Evolutionary conservation across 495 filamentous ascomycete genomes (phyloP).

Genomic region (Amniculicola lignicola): DNA sequence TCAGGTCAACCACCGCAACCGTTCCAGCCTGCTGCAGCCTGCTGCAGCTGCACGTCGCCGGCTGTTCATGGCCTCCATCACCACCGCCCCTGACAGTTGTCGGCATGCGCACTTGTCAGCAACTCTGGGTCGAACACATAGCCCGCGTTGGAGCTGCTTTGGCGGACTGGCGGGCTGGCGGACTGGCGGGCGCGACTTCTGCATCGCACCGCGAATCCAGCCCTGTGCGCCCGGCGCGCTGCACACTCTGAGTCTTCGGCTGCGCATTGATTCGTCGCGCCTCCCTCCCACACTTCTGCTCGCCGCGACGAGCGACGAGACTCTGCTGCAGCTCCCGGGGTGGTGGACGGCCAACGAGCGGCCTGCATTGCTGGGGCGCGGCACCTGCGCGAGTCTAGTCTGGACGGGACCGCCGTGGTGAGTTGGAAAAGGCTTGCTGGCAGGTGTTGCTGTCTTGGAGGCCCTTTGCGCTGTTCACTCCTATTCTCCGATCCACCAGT

Average conservation of each 20-base stretch:
- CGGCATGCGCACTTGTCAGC: constrained; percentile 6
- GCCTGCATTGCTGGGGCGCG: constrained; percentile 9
- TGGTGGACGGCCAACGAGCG: constrained; percentile 13
- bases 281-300: background rate
- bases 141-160: background rate
- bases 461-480: constrained; percentile 4
- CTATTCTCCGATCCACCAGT: constrained; percentile 5
- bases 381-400: constrained; percentile 19
- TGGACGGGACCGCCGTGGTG: background rate
- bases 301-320: background rate
- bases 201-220: background rate
- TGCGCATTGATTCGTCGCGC: constrained; percentile 13
- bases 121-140: constrained; percentile 3
- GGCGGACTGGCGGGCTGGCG: background rate
- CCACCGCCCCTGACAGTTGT: background rate
- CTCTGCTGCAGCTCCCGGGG: constrained; percentile 18
- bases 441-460: background rate
- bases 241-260: constrained; percentile 10
- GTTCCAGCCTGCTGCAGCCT: constrained; percentile 14
- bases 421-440: background rate
- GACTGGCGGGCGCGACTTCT: no score
- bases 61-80: background rate
- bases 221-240: constrained; percentile 4
- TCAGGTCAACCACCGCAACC: background rate
- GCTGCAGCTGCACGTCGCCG: background rate